These are phyloP conservation scores for Phytopythium boreale DNA, from an alignment of 352 stramenopile species.

Conservation along the genomic window DNA sequence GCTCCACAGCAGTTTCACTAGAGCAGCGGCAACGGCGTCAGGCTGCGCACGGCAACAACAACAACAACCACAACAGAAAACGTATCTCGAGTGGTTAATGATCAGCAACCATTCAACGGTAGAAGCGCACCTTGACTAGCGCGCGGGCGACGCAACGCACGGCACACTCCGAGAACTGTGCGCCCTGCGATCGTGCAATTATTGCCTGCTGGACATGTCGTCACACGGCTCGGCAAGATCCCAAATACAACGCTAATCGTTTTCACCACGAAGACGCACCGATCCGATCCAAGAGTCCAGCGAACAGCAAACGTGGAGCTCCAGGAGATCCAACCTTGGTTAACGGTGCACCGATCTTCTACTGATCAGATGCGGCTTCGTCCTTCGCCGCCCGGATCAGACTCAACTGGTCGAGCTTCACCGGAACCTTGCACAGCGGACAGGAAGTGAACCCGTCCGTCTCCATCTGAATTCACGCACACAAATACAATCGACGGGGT, in stretches of 20 bases:
- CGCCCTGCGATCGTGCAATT: background rate
- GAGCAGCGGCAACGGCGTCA: background rate
- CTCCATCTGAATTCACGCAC: slow-evolving; percentile 51
- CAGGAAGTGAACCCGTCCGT: slow-evolving; percentile 71
- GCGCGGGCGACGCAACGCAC: background rate
- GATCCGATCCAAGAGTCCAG: background rate
- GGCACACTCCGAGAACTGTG: slow-evolving; percentile 1
- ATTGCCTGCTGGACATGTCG: background rate
- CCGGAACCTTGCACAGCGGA: slow-evolving; percentile 70
- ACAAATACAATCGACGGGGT: background rate
- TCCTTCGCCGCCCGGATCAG: slow-evolving; percentile 66
- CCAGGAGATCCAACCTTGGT: background rate
- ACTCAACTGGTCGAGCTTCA: slow-evolving; percentile 67
- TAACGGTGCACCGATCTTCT: background rate
- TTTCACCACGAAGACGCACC: background rate
- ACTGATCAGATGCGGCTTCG: background rate
- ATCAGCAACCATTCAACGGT: background rate
- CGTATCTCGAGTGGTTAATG: background rate
- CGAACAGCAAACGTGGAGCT: background rate
- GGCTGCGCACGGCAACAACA: background rate
- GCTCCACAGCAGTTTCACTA: background rate
- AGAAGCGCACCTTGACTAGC: background rate
- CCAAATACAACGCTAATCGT: background rate
- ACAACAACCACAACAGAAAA: background rate
- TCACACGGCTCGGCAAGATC: background rate